A percentile compares a stretch with the other conserved stretches of the same genome.
Conservation (phyloP, 495 filamentous ascomycete species). For the Rhypophila decipiens region DNA sequence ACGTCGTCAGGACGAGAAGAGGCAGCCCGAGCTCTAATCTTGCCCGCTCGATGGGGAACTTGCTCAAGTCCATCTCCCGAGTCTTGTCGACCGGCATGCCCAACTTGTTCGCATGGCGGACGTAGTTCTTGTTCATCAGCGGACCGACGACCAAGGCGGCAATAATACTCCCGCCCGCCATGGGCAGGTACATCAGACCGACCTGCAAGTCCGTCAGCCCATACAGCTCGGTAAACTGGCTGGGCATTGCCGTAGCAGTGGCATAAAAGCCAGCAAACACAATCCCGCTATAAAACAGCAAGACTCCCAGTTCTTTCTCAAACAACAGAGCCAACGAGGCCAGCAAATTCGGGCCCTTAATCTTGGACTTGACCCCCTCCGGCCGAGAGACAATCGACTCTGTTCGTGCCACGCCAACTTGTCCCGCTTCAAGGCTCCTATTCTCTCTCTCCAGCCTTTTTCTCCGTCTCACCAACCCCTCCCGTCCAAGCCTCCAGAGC, state of each 20-base stretch:
- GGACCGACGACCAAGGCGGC: constrained; percentile 49
- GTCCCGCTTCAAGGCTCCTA: no score
- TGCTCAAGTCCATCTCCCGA: constrained; percentile 40
- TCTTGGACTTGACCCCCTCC: constrained; percentile 21
- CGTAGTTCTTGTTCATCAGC: constrained; percentile 48
- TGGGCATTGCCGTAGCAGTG: constrained; percentile 44
- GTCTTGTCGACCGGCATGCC: constrained; percentile 32
- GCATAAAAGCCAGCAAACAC: constrained; percentile 58
- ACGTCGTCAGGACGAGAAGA: constrained; percentile 32
- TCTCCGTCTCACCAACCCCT: constrained; percentile 1
- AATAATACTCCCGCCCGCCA: constrained; percentile 55
- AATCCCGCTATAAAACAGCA: constrained; percentile 51
- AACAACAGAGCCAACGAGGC: constrained; percentile 52
- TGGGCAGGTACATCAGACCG: constrained; percentile 50
- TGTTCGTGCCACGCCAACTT: background rate
- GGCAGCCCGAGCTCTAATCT: constrained; percentile 53
- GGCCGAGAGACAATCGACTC: background rate
- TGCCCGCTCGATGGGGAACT: constrained; percentile 61
- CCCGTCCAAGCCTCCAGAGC: constrained; percentile 27
- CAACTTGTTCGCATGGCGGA: constrained; percentile 31
- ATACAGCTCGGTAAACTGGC: constrained; percentile 46
- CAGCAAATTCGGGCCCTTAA: constrained; percentile 52
- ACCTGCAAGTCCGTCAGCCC: constrained; percentile 52
- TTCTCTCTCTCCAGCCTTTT: background rate
- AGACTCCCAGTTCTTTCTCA: constrained; percentile 53